Evolutionary conservation across 768 basidiomycete genomes (phyloP), one percentile per base, ranked within the genome.

Genomic region (Suillus hirtellus): DNA sequence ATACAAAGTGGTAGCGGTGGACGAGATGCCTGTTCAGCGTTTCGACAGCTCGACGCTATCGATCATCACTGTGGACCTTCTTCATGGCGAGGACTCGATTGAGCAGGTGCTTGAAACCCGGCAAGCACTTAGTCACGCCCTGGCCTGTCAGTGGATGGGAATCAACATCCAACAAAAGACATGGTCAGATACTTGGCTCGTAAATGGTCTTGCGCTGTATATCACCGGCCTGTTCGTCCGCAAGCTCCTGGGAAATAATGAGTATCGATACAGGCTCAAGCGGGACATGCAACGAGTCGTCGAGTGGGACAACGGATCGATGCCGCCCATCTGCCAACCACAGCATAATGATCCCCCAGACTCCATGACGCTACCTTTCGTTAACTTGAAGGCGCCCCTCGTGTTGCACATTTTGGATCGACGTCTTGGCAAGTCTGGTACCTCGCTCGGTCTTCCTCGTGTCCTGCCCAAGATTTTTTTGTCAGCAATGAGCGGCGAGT

Each of bases 141-240:
- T 99, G 40, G 96, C 95, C 9, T 93, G 89, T 66, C 97, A 99
- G 76, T 99, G 97, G 97, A 83, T 93, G 61, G 96, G 97, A 34
- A 88, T 99, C 76, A 96, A 98, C 75, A 94, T 99, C 70, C 89
- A 95, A 63, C 95, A 90, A 60, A 95, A 94, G 78, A 84, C 88
- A 35, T 93, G 93, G 86, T 90, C 94, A 14, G 97, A 99, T 75
- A 85, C 89, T 31, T 99, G 97, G 97, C 86, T 99, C n/a, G 89
- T 96, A 63, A 95, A 96, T 70, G 97, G 96, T 1, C 80, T 99
- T 53, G 90, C 93, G 10, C 81, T 95, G 17, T 95, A 98, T 72
- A 90, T 99, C 71, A 90, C 92, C 6, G 90, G 90, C 11, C 82
- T 95, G 47, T 98, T 93, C 79, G 78, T 96, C 69, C 86, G 89